These are phyloP conservation scores for Leccinum fallax DNA, from an alignment of 1,284 basidiomycete species.

Conservation along the genomic window DNA sequence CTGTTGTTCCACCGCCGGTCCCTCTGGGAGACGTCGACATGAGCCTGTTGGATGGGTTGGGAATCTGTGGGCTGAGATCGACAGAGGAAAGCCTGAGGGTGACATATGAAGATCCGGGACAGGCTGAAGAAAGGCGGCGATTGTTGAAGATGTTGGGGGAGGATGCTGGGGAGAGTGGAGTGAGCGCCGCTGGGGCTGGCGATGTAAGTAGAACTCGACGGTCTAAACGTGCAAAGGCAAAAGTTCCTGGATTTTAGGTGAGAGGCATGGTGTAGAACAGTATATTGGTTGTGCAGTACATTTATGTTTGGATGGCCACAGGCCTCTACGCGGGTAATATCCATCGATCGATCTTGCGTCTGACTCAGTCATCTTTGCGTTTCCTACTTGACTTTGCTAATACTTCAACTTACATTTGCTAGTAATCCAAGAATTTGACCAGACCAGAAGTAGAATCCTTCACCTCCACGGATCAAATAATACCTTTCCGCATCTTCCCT, in stretches of 20 bases:
- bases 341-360: not conserved
- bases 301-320: not conserved
- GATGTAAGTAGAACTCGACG: slow-evolving; percentile 12
- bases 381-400: not conserved
- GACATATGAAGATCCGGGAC: slow-evolving; percentile 67
- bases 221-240: slow-evolving; percentile 19
- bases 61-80: slow-evolving; percentile 7
- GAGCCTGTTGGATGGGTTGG: slow-evolving; percentile 33
- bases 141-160: slow-evolving; percentile 41
- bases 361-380: not conserved
- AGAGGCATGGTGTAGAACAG: not conserved
- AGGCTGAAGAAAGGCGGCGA: slow-evolving; percentile 56
- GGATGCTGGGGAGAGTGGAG: slow-evolving; percentile 10
- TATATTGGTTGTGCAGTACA: slow-evolving; percentile 21
- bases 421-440: not conserved
- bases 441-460: not conserved
- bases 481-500: slow-evolving; percentile 70
- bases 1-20: slow-evolving; percentile 1
- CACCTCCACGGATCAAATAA: slow-evolving; percentile 30
- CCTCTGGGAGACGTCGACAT: slow-evolving; percentile 30
- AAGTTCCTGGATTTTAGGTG: slow-evolving; percentile 11
- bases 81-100: slow-evolving; percentile 54
- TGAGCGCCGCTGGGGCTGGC: not conserved
- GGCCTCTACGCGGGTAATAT: not conserved
- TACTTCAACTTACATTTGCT: not conserved